Evolutionary conservation across 2,329 filamentous ascomycete species (phyloP).

Genomic region (Scedosporium aurantiacum): DNA sequence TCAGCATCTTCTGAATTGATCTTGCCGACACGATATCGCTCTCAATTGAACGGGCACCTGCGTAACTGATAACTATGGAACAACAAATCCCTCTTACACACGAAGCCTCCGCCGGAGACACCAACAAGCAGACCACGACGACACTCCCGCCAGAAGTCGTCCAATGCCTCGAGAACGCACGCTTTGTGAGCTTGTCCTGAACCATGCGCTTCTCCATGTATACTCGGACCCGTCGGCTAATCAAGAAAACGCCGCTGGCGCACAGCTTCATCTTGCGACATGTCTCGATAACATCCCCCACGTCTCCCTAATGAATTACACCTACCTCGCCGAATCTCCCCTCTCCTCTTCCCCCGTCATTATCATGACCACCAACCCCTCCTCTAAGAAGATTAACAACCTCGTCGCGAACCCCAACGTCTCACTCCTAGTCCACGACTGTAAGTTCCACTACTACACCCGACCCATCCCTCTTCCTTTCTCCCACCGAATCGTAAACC

Average conservation of each 20-base stretch:
- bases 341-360: conserved; percentile 67
- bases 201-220: conserved; percentile 10
- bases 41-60: background rate
- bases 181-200: conserved; percentile 55
- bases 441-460: conserved; percentile 20
- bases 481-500: background rate
- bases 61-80: conserved; percentile 22
- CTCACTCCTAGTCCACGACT: conserved; percentile 93
- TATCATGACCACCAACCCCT: conserved; percentile 82
- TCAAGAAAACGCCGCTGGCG: conserved; percentile 1
- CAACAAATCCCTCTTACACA: conserved; percentile 62
- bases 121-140: conserved; percentile 56
- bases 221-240: conserved; percentile 6
- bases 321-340: conserved; percentile 74
- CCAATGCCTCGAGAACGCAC: conserved; percentile 84
- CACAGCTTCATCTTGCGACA: conserved; percentile 86
- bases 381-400: conserved; percentile 71
- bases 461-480: background rate
- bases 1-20: background rate
- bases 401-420: conserved; percentile 76
- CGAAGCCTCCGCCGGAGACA: conserved; percentile 63
- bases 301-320: conserved; percentile 98
- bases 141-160: conserved; percentile 75
- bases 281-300: conserved; percentile 75
- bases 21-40: background rate